Evolutionary conservation across 441 rosid species (phyloP), one percentile per base, ranked within the genome.

Genomic region (Codiaeum variegatum): DNA sequence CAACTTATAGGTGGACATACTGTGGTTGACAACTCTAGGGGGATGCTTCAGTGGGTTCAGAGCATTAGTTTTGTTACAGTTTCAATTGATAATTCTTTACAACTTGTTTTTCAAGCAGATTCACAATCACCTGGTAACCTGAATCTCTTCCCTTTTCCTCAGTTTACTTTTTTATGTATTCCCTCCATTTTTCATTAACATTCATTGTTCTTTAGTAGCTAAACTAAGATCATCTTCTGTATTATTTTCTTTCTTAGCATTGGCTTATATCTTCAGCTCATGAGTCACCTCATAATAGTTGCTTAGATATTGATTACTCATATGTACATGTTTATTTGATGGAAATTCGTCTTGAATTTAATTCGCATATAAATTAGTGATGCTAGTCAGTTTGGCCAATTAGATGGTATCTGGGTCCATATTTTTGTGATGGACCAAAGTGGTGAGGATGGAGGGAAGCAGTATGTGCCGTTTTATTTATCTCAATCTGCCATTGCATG

Each of bases 41-140:
- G 98, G 34, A 82, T 93, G 84, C 94, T 93, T 72, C 98, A 93
- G 83, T 96, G 97, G 96, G 89, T 93, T 66, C 99, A 90, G 83
- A 96, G 97, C 86, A 96, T 96, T 77, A 88, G 89, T 87, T 96
- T 96, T 78, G 89, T 86, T 69, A 70, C 98, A 77, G 70, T 93
- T 77, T 89, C 97, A 44, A 75, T 92, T 52, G 98, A 96, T 75
- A 97, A 92, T 79, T 88, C 97, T 47, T 80, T 96, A 77, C 89
- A 85, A 70, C 87, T 91, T 21, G 83, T 92, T 81, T 83, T 76
- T 75, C 98, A 88, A 70, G 93, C 92, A 66, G 99, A 93, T 82
- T 83, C 85, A 73, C 64, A 81, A 55, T 83, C 96, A 77, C 73
- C 91, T 51, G 98, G 99, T 96, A 66, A 88, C 90, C 66, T 78